Base-by-base conservation (phyloP, 2,329 filamentous ascomycete genomes). In the Neoascochyta sp. region DNA sequence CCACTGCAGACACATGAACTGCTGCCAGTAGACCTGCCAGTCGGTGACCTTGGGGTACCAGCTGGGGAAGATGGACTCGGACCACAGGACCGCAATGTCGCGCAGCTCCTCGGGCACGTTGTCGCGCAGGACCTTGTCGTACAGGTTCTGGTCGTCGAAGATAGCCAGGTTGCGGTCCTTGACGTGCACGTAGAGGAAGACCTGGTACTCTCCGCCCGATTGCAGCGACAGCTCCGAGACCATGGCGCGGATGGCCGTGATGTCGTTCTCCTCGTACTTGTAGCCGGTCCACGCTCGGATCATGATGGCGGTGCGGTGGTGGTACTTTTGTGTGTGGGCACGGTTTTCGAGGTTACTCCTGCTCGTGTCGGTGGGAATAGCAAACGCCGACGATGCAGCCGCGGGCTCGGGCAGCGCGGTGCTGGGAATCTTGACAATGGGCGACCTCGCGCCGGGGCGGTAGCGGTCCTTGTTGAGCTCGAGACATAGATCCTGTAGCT, bases 1-100 rank as follows among this genome's bases (percentile, higher is more conserved):
- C 62, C 81, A 81, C 54, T 88, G 84, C 3, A 88, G 71, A 5
- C 82, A 81, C 45, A 86, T 71, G 69, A 81, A 86, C 50, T 86
- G 81, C 16, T 67, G 62, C 65, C 67, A 71, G 48, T 70, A 70
- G 7, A 70, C 66, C 34, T 69, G 63, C 64, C 66, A 70, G 35
- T 70, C 66, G 20, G 57, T 63, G 21, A 73, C 60, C n/a, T 67
- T 54, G 2, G 68, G 68, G 41, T 73, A 74, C 64, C 66, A 68
- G 10, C 50, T 70, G 54, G 63, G 55, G 38, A 66, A 65, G 8
- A 70, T 63, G 12, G 62, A 52, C 37, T 85, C 81, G 44, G 81
- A 85, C 82, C 83, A 89, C 3, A 89, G 71, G 10, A 86, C 69
- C 3, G 81, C 77, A 40, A 88, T 85, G 39, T 76, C 73, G 36